Conservation (phyloP, 1,284 basidiomycete genomes). For the Cutaneotrichosporon sp. region DNA sequence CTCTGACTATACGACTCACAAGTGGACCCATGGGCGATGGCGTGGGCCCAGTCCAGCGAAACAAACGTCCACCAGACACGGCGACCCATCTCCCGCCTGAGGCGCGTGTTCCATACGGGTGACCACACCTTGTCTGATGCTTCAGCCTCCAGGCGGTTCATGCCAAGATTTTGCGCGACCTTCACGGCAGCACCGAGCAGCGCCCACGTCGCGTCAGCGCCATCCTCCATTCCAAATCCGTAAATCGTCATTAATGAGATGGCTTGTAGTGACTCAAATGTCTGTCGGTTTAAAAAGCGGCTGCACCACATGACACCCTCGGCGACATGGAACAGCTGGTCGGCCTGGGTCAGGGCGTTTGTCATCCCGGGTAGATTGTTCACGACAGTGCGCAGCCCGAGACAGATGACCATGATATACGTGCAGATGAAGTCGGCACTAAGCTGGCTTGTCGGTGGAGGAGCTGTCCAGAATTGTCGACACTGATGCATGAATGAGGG, state of each 20-base stretch:
- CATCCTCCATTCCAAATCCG: constrained; percentile 16
- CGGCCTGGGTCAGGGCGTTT: constrained; percentile 10
- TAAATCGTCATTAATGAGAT: constrained; percentile 20
- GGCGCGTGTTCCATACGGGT: constrained; percentile 12
- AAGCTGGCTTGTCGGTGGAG: background rate
- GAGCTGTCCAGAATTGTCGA: constrained; percentile 10
- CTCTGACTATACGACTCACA: constrained; percentile 4
- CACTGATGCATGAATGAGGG: constrained; percentile 18
- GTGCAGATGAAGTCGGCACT: constrained; percentile 15
- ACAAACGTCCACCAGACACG: constrained; percentile 28
- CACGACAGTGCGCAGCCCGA: constrained; percentile 8
- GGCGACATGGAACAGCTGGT: constrained; percentile 17
- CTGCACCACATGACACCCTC: constrained; percentile 21
- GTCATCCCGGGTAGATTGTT: constrained; percentile 8
- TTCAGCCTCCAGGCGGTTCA: constrained; percentile 24
- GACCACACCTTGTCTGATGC: constrained; percentile 15
- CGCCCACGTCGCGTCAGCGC: constrained; percentile 18
- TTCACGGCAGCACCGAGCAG: constrained; percentile 21
- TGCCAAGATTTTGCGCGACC: constrained; percentile 25
- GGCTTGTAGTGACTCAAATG: constrained; percentile 20
- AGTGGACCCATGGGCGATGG: constrained; percentile 17
- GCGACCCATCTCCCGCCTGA: constrained; percentile 20
- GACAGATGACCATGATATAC: constrained; percentile 21
- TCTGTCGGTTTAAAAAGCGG: constrained; percentile 17
- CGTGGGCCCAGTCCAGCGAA: constrained; percentile 24